Conservation (phyloP, 148 eudicot species). For the Rhododendron griersonianum region DNA sequence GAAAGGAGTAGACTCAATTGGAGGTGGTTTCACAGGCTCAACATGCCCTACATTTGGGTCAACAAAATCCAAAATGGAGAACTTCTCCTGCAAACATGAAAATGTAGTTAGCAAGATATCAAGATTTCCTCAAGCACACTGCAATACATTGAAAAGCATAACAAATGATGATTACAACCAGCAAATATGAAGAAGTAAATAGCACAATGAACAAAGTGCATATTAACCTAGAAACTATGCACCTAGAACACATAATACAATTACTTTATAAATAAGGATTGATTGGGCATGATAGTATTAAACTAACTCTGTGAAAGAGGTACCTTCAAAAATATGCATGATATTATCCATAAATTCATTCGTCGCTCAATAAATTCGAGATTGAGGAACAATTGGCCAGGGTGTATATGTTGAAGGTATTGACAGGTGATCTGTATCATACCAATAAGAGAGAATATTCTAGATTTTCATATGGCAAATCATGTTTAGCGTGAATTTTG, state of each 20-base stretch:
- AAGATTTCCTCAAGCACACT: background rate
- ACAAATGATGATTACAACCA: background rate
- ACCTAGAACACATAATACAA: background rate
- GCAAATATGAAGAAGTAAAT: background rate
- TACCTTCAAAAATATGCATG: no score
- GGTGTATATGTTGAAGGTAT: no score
- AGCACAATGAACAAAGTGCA: background rate
- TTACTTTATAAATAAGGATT: background rate
- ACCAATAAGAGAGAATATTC: no score
- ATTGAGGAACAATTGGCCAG: no score
- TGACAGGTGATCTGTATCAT: no score
- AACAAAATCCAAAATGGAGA: conserved; percentile 58
- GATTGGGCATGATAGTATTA: background rate
- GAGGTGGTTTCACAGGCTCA: conserved; percentile 55
- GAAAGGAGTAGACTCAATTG: conserved; percentile 64
- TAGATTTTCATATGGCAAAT: no score
- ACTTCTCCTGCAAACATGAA: conserved; percentile 48
- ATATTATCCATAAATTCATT: no score
- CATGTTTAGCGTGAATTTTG: no score
- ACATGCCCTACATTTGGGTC: conserved; percentile 37
- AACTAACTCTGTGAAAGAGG: background rate
- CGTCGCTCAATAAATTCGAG: no score
- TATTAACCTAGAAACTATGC: background rate
- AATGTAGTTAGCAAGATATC: background rate
- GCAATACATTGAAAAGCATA: background rate